Evolutionary conservation across 176 grass and related monocot species (phyloP), one percentile per base, ranked within the genome.

Genomic region (Rhipidocladum racemiflorum): DNA sequence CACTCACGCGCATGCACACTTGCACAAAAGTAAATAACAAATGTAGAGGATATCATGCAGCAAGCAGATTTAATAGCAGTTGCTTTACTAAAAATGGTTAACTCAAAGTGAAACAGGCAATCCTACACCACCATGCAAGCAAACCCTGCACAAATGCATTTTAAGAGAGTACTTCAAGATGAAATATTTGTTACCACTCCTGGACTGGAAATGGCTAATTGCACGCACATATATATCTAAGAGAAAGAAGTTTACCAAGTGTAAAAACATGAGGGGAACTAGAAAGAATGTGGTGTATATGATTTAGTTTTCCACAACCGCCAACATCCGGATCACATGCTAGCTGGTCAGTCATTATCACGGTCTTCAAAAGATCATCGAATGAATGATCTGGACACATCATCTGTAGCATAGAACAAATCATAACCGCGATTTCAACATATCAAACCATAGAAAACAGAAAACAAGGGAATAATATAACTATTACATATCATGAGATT

Each of bases 201-300:
- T 36, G 20, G 7, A 46, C 28, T 65, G 45, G 57, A 66, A 65
- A 81, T 61, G n/a, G 61, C 28, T 44, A 32, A 63, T 55, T 65
- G 27, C 36, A 56, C 50, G 39, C 10, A 65, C 40, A 32, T 72
- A 81, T 8, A 81, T 17, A 81, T 81, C 51, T 28, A 69, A 81
- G 60, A 89, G 21, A 69, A 72, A 80, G 53, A 75, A 71, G 18
- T 56, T 89, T 92, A 99, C 96, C 96, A 28, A 94, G 84, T 87
- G 91, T 99, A 75, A 99, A 99, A 85, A 95, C 93, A 87, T 99
- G 91, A 40, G 96, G 96, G 44, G 85, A 17, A 15, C 77, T 77
- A 64, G 93, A 99, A 77, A 99, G 87, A 86, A 93, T 95, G 72
- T 99, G 96, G 59, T 93, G 93, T 83, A 87, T 90, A 81, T 95